Conservation (phyloP, 2,329 filamentous ascomycete species). For the Thermochaetoides dissita region DNA sequence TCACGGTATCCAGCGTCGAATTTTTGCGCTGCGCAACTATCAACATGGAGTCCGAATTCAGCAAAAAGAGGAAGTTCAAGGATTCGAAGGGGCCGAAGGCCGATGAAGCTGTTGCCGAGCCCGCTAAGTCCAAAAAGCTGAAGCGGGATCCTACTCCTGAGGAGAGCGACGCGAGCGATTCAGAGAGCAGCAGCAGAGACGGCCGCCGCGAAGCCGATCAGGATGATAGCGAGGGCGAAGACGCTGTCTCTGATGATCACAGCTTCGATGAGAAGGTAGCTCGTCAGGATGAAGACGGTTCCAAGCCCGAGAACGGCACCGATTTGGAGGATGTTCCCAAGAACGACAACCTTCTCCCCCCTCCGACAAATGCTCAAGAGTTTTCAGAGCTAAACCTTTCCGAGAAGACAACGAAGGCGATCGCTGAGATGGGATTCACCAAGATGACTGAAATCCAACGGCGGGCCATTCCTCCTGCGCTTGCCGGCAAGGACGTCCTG, state of each 20-base stretch:
- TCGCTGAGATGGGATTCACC: slow-evolving; percentile 81
- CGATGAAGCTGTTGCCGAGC: slow-evolving; percentile 4
- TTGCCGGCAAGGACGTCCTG: slow-evolving; percentile 83
- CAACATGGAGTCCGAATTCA: slow-evolving; percentile 19
- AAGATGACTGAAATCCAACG: slow-evolving; percentile 94
- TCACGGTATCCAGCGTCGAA: too few species aligned
- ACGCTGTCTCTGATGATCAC: slow-evolving; percentile 3
- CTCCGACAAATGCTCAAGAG: slow-evolving; percentile 49
- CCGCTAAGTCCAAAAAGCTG: slow-evolving; percentile 12
- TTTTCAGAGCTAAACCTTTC: slow-evolving; percentile 77
- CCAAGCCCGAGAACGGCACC: slow-evolving; percentile 15
- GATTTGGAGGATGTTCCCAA: slow-evolving; percentile 22
- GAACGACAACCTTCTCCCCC: slow-evolving; percentile 38
- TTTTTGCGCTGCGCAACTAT: neutral
- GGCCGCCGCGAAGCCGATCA: slow-evolving; percentile 7
- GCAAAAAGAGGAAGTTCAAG: slow-evolving; percentile 25
- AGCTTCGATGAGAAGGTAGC: slow-evolving; percentile 5
- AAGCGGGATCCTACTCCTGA: slow-evolving; percentile 15
- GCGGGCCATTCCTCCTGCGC: slow-evolving; percentile 69
- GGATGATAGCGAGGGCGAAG: slow-evolving; percentile 3
- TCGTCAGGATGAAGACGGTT: slow-evolving; percentile 16
- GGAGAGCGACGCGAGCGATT: slow-evolving; percentile 11
- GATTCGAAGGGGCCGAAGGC: slow-evolving; percentile 16
- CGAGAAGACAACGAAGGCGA: slow-evolving; percentile 76
- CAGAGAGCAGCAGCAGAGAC: slow-evolving; percentile 8